These are phyloP conservation scores for Erodium chrysanthum DNA, from an alignment of 441 rosid species.

Conservation along the genomic window DNA sequence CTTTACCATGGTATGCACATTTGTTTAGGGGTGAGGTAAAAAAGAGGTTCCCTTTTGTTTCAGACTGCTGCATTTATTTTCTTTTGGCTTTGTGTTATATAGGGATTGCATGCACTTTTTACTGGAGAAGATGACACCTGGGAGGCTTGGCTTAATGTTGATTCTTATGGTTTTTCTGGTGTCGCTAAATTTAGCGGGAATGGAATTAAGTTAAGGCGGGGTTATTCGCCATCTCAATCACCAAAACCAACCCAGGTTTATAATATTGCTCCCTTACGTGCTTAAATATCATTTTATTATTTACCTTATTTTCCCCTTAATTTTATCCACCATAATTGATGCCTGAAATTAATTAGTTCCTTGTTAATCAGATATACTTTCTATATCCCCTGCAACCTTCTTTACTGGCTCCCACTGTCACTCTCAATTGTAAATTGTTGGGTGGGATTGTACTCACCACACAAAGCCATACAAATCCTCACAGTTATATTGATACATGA, in stretches of 20 bases:
- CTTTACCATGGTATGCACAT: slow-evolving; percentile 55
- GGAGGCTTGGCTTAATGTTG: slow-evolving; percentile 93
- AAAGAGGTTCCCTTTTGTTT: slow-evolving; percentile 8
- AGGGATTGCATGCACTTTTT: slow-evolving; percentile 93
- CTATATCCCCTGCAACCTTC: not conserved
- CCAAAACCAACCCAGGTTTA: slow-evolving; percentile 81
- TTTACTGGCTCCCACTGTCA: not conserved
- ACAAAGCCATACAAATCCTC: not conserved
- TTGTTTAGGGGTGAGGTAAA: not conserved
- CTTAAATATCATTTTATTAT: not conserved
- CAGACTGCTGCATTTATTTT: slow-evolving; percentile 16
- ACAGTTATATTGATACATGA: not conserved
- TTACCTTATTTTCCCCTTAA: too few species aligned
- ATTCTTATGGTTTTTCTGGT: slow-evolving; percentile 66
- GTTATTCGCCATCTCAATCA: slow-evolving; percentile 60
- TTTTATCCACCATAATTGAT: not conserved
- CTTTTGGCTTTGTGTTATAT: slow-evolving; percentile 20
- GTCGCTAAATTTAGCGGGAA: slow-evolving; percentile 52
- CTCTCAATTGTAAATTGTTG: not conserved
- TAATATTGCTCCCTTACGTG: not conserved
- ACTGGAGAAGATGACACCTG: slow-evolving; percentile 93
- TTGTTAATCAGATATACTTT: slow-evolving; percentile 1
- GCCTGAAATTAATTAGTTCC: not conserved
- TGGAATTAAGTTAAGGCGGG: slow-evolving; percentile 86
- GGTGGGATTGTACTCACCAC: not conserved